Percentiles rank a stretch among this genome's conserved stretches.
These are phyloP conservation scores for Escovopsis sp. DNA, from an alignment of 2,329 filamentous ascomycete species.

Conservation along the genomic window DNA sequence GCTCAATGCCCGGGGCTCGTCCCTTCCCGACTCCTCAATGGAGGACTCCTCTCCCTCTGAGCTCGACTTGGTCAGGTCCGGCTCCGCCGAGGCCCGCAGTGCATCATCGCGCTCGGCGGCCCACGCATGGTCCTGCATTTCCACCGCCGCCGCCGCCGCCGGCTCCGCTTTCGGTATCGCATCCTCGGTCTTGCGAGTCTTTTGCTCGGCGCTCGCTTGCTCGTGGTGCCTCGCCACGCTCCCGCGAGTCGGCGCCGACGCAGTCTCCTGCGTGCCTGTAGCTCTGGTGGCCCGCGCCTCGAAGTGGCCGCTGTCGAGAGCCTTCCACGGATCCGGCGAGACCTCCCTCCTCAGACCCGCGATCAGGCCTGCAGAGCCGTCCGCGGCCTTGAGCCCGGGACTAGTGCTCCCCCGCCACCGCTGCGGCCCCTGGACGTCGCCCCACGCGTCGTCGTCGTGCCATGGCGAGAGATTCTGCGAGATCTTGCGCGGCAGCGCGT, in stretches of 20 bases:
- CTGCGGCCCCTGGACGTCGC: slow-evolving; percentile 16
- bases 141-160: neutral
- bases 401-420: slow-evolving; percentile 19
- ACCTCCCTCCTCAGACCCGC: slow-evolving; percentile 10
- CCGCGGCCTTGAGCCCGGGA: slow-evolving; percentile 17
- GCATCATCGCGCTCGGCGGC: neutral
- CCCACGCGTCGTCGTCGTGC: slow-evolving; percentile 21
- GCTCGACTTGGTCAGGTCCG: neutral
- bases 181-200: neutral
- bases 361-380: slow-evolving; percentile 6
- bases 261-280: too few species aligned
- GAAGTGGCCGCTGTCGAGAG: slow-evolving; percentile 2
- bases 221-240: too few species aligned
- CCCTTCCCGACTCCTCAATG: too few species aligned
- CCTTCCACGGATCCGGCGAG: slow-evolving; percentile 16
- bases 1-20: too few species aligned
- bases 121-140: neutral
- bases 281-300: neutral
- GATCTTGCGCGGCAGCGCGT: slow-evolving; percentile 10
- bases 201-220: too few species aligned
- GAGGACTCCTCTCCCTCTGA: neutral
- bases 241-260: too few species aligned
- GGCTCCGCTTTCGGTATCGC: neutral
- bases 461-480: slow-evolving; percentile 15
- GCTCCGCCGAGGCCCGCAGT: neutral